Evolutionary conservation across 1,284 basidiomycete genomes (phyloP), one percentile per base, ranked within the genome.

Genomic region (Exobasidium rhododendri): DNA sequence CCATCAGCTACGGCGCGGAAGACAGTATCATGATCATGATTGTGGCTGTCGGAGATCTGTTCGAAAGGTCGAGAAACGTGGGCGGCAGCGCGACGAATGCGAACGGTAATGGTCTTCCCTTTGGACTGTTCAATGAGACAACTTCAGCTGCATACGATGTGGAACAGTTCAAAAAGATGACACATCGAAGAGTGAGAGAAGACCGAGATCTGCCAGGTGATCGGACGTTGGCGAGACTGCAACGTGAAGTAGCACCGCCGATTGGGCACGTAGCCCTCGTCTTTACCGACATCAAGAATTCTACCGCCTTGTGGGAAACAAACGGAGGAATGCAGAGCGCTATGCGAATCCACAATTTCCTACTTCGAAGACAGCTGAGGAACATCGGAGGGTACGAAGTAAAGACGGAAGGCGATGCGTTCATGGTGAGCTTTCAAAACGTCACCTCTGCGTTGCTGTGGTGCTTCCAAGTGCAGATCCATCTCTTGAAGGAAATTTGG

Each of bases 21-120:
- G 91, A 91, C 14, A 92, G 89, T 65, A 89, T 91, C 62, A 96
- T 97, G 92, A 93, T 98, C 81, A 97, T 98, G 94, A 92, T 97
- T 40, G 86, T 98, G 69, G 87, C 87, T 53, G 84, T 97, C 14
- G 86, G 86, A 11, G 91, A 91, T 74, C 81, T 94, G 32, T 92
- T 94, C 83, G 74, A 62, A 83, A 81, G 26, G 66, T 82, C 32
- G 84, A 85, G 70, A 55, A 80, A 84, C 51, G 83, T n/a, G 28
- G 26, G n/a, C 13, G 20, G 47, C 4, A 28, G 24, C 3, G 14
- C 47, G 28, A 4, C 47, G 4, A 13, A 13, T 20, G 14, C 31
- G 14, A 84, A 20, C 85, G 86, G 45, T 81, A 22, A 85, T 88
- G 35, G 35, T 40, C 17, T 10, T 40, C 35, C 35, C 17, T 17